Evolutionary conservation across 371 early-diverging fungal genomes (phyloP), one percentile per base, ranked within the genome.

Genomic region (Hamiltosporidium magnivora): DNA sequence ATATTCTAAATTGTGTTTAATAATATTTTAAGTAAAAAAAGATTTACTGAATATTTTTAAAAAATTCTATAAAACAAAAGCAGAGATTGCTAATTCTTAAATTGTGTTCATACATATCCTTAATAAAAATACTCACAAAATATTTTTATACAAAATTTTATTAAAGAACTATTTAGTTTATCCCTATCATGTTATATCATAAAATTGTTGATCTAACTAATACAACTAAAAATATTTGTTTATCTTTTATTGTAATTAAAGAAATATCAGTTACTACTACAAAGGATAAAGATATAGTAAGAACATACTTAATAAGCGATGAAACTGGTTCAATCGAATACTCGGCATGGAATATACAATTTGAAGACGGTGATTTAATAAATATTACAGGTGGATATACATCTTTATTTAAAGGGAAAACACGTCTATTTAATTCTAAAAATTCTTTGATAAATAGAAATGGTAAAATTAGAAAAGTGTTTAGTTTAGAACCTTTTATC

Each of bases 281-380:
- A 39, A 72, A 67, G 60, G 72, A 67, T 46, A 67, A 72, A 37
- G 64, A 72, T n/a, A 58, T 42, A 41, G 60, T 72, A 41, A 42
- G 44, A 11, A 64, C 67, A 40, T 72, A 67, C 40, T 39, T 72
- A 12, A 64, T 67, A 46, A 68, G 64, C 8, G 72, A 72, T 58
- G 72, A 72, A 52, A 64, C 64, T 1, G 72, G 72, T 11, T 63
- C 68, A n/a, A 67, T 72, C 1, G 72, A 72, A 42, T 62, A 54
- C 40, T 56, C 64, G 25, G 4, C 68, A 42, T 72, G 67, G 68
- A 64, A 67, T 44, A 55, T 41, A 1, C 37, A 42, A 8, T 38
- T 72, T 2, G 44, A 63, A 14, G 36, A 54, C 0, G 72, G 72
- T 3, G 72, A 72, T 63, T 59, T 72, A 3, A 72, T 72, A 3